phyloP scores from a whole-genome alignment of 331 rosid species.

The Pyracantha coccinea region DNA sequence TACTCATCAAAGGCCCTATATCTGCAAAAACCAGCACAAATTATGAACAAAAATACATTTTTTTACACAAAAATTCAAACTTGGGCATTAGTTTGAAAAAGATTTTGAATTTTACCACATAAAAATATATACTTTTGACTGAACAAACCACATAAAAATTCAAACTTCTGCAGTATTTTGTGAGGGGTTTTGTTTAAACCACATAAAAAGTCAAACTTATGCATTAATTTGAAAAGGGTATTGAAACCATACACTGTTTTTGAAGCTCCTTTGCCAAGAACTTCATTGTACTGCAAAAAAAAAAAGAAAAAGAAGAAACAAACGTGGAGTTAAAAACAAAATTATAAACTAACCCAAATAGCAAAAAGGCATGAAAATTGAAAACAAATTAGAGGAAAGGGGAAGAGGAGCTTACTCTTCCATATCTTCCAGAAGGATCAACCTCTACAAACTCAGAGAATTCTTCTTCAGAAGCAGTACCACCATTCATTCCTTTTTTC shows the following conservation, averaged over 20 bases:
- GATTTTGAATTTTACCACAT: not conserved
- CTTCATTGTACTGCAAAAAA: slow-evolving; percentile 64
- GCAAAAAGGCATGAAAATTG: not conserved
- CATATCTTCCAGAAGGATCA: slow-evolving; percentile 99
- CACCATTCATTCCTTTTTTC: slow-evolving; percentile 57
- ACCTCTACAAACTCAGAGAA: slow-evolving; percentile 72
- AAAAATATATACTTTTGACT: not conserved
- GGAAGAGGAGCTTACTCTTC: slow-evolving; percentile 53
- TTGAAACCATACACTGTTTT: slow-evolving; percentile 68
- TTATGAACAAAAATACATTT: not conserved
- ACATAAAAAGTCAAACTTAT: not conserved
- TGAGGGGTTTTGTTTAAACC: not conserved
- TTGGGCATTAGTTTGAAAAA: not conserved
- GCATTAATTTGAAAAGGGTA: not conserved
- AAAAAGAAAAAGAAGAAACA: not conserved
- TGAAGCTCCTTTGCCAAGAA: slow-evolving; percentile 98
- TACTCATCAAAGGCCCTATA: slow-evolving; percentile 94
- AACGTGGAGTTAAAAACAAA: slow-evolving; percentile 14
- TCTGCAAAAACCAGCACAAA: slow-evolving; percentile 34
- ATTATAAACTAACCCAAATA: not conserved
- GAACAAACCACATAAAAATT: not conserved
- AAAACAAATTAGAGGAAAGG: not conserved
- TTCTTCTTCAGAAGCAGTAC: slow-evolving; percentile 33
- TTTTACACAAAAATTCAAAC: slow-evolving; percentile 2
- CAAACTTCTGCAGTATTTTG: not conserved